These are phyloP conservation scores for Torulaspora gathmanii DNA, from an alignment of 805 yeast genomes.

Conservation along the genomic window DNA sequence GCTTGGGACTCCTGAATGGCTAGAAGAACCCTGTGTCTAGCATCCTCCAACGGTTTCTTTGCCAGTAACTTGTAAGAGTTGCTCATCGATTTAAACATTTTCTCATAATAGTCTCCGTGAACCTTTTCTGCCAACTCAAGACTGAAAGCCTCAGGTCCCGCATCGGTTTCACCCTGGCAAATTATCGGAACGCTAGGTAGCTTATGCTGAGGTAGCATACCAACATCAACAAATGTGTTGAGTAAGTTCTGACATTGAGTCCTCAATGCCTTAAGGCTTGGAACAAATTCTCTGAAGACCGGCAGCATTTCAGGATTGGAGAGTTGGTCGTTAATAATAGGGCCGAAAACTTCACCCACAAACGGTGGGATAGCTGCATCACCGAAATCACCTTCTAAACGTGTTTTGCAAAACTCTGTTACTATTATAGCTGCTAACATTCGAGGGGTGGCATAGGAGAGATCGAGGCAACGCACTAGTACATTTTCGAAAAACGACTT, in stretches of 20 bases:
- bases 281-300: constrained; percentile 70
- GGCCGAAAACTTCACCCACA: constrained; percentile 31
- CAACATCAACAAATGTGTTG: constrained; percentile 70
- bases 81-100: constrained; percentile 55
- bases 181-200: constrained; percentile 81
- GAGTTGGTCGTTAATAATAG: constrained; percentile 38
- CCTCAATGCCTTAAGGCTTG: constrained; percentile 77
- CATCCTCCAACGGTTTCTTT: constrained; percentile 70
- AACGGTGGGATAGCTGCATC: constrained; percentile 27
- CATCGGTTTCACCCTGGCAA: constrained; percentile 90
- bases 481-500: constrained; percentile 38
- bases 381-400: constrained; percentile 16
- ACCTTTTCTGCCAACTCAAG: constrained; percentile 71
- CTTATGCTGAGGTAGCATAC: constrained; percentile 63
- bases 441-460: constrained; percentile 77
- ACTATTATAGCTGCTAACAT: constrained; percentile 63
- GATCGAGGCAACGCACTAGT: constrained; percentile 41
- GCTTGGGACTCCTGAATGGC: constrained; percentile 67
- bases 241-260: constrained; percentile 82
- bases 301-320: constrained; percentile 42
- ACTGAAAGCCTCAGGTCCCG: constrained; percentile 90
- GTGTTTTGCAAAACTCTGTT: constrained; percentile 55
- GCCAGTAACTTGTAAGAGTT: constrained; percentile 69
- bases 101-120: constrained; percentile 58
- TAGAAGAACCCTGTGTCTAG: constrained; percentile 58